Evolutionary conservation across 441 rosid genomes (phyloP).

Genomic region (Sinapis alba): DNA sequence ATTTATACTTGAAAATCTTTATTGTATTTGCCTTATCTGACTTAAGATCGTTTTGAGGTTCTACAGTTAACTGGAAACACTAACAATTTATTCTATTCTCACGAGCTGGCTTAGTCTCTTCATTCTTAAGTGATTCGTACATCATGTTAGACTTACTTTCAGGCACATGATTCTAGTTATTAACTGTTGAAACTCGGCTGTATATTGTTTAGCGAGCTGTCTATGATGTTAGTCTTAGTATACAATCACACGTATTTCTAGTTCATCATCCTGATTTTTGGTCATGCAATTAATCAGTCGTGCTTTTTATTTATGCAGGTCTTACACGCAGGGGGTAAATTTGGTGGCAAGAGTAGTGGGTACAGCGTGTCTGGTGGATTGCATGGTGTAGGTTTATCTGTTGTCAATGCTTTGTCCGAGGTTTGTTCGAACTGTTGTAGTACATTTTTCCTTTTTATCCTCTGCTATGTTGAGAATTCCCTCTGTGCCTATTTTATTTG

Average conservation of each 20-base stretch:
- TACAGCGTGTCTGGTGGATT: slow-evolving; percentile 96
- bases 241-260: neutral
- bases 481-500: neutral
- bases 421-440: slow-evolving; percentile 43
- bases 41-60: neutral
- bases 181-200: no score
- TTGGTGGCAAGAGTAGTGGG: slow-evolving; percentile 97
- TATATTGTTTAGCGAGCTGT: neutral
- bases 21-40: slow-evolving; percentile 9
- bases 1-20: slow-evolving; percentile 30
- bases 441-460: slow-evolving; percentile 17
- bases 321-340: slow-evolving; percentile 98
- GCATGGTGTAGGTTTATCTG: slow-evolving; percentile 98
- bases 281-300: neutral
- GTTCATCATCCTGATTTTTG: neutral
- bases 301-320: slow-evolving; percentile 55
- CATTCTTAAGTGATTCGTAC: neutral
- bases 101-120: neutral
- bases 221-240: neutral
- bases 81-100: neutral
- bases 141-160: neutral
- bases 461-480: slow-evolving; percentile 2
- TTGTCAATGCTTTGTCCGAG: slow-evolving; percentile 98
- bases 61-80: neutral
- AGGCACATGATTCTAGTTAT: slow-evolving; percentile 1